Conservation (phyloP, 2,329 filamentous ascomycete species). For the Xylariaceae sp. region DNA sequence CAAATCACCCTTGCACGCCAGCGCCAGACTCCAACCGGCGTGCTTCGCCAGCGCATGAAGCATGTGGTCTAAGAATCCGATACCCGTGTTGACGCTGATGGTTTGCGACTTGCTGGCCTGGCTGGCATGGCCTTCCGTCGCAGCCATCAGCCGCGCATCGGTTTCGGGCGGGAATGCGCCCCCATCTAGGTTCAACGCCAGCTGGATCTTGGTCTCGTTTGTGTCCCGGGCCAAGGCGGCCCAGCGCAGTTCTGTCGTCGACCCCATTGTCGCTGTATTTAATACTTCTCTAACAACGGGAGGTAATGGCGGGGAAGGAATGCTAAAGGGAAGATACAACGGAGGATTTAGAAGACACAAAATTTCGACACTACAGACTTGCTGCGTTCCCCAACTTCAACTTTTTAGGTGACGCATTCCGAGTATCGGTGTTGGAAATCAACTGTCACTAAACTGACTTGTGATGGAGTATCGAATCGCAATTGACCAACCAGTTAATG, state of each 20-base stretch:
- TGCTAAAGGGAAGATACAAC: not conserved
- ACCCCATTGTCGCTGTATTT: slow-evolving; percentile 33
- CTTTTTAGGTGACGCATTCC: slow-evolving; percentile 14
- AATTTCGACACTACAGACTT: not conserved
- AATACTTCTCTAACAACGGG: not conserved
- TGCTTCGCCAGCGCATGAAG: slow-evolving; percentile 96
- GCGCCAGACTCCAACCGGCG: slow-evolving; percentile 86
- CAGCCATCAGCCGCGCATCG: slow-evolving; percentile 59
- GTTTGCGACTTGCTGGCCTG: slow-evolving; percentile 84
- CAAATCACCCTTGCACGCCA: slow-evolving; percentile 86
- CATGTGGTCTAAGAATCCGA: slow-evolving; percentile 99
- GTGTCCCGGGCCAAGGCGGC: slow-evolving; percentile 85
- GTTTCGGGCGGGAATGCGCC: slow-evolving; percentile 74
- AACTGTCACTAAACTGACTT: not conserved
- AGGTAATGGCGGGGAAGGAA: not conserved
- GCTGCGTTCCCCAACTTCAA: not conserved
- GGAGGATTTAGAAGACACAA: not conserved
- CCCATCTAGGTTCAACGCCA: slow-evolving; percentile 92
- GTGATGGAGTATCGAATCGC: not conserved
- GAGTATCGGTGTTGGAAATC: slow-evolving; percentile 18
- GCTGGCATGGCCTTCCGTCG: slow-evolving; percentile 73
- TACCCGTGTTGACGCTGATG: slow-evolving; percentile 88
- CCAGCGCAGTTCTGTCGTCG: slow-evolving; percentile 59
- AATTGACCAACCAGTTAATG: slow-evolving; percentile 36
- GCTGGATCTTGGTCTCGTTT: slow-evolving; percentile 96